These are phyloP conservation scores for Fusarium floridanum DNA, from an alignment of 2,329 filamentous ascomycete genomes.

Conservation along the genomic window DNA sequence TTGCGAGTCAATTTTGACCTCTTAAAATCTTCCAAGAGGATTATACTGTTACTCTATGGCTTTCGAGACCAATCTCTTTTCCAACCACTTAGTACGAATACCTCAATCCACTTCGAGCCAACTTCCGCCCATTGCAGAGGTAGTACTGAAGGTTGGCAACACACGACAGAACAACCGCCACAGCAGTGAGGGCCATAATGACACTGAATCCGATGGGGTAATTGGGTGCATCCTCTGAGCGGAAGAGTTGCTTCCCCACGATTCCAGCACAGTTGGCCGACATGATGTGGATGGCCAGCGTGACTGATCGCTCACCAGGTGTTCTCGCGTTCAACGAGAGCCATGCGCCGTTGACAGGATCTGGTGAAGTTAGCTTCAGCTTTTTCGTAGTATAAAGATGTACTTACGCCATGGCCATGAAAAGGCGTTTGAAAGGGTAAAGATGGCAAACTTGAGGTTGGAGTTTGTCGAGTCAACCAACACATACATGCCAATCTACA, in stretches of 20 bases:
- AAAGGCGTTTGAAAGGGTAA: constrained; percentile 45
- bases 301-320: constrained; percentile 45
- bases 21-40: not conserved
- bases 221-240: constrained; percentile 42
- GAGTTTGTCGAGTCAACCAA: constrained; percentile 43
- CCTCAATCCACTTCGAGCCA: constrained; percentile 16
- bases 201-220: constrained; percentile 42
- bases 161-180: constrained; percentile 18
- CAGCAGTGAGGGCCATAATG: constrained; percentile 33
- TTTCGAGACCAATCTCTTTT: not conserved
- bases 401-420: constrained; percentile 49
- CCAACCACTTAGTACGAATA: constrained; percentile 12
- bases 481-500: constrained; percentile 46
- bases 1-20: not conserved
- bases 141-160: constrained; percentile 37
- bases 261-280: constrained; percentile 46
- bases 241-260: constrained; percentile 44
- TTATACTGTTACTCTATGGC: accelerated
- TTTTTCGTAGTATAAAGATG: too few relatives aligned
- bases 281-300: constrained; percentile 48
- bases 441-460: constrained; percentile 46
- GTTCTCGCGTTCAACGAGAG: constrained; percentile 44
- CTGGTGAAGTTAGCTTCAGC: not conserved
- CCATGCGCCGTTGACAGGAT: constrained; percentile 45
- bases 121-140: constrained; percentile 20